Base-by-base conservation (phyloP, 345 rosid species). In the Carallia pectinifolia region DNA sequence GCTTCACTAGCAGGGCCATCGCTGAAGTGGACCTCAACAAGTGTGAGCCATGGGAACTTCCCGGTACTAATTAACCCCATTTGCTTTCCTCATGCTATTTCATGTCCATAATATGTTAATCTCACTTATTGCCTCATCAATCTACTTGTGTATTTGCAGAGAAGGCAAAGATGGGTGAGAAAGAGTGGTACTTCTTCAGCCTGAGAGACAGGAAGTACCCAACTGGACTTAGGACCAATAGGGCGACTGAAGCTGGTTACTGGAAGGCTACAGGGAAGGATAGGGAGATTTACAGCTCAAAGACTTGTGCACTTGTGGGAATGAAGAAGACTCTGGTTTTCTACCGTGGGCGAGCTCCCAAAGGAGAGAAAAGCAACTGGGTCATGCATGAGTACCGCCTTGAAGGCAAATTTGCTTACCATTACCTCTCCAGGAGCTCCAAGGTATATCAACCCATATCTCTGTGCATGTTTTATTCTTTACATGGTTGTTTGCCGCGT, bases 241-340 rank as follows among this genome's bases (percentile, higher is more conserved):
- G 98, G 78, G 98, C 98, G 40, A 93, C 98, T 5, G 96, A 86
- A 78, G 97, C 98, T 69, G 98, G 98, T 6, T 93, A 93, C 78
- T 93, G 98, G 98, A 93, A 93, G 73, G 98, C 98, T 6, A 93
- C 98, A 15, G 98, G 98, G 16, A 93, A 93, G 72, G 98, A 93
- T 67, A 79, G 93, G 52, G 98, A 93, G 83, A 89, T 93, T 64
- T 85, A 80, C 67, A 93, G 97, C 84, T 85, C 97, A 13, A 93
- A 89, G 85, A 90, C 97, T 15, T 78, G 81, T 66, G 79, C 96
- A 1, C 87, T 93, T 31, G 89, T 93, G 7, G 98, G 98, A 6
- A 93, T 93, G 98, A 93, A 93, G 84, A 93, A 93, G 76, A 93
- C 98, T 18, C 83, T 93, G 15, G 98, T 93, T 31, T 93, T 93